A percentile compares a stretch with the other conserved stretches of the same genome.
phyloP scores from a whole-genome alignment of 2,329 filamentous ascomycete genomes.

The Arthrobotrys sinensis region DNA sequence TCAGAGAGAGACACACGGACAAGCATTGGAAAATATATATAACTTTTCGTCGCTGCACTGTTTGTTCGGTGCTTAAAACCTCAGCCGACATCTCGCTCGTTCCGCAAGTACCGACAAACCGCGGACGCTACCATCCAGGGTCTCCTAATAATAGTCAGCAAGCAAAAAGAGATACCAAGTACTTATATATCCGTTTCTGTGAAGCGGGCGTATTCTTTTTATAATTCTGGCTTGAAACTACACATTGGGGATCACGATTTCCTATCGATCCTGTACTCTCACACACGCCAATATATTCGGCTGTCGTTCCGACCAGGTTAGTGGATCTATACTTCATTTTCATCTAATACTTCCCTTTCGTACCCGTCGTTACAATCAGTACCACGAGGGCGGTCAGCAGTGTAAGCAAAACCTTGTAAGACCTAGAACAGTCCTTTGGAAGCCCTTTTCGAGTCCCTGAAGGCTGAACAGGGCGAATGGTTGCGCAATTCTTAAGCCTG shows the following conservation, averaged over 20 bases:
- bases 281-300: constrained; percentile 24
- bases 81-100: constrained; percentile 55
- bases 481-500: constrained; percentile 55
- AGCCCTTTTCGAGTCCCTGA: constrained; percentile 52
- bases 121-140: constrained; percentile 36
- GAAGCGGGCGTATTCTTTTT: constrained; percentile 53
- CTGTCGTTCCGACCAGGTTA: constrained; percentile 60
- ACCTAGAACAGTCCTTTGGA: constrained; percentile 35
- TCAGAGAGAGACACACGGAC: constrained; percentile 1
- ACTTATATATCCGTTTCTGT: constrained; percentile 54
- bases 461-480: constrained; percentile 37
- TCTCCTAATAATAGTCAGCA: constrained; percentile 57
- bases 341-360: constrained; percentile 4
- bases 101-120: constrained; percentile 59
- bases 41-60: constrained; percentile 47
- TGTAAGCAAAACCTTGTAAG: constrained; percentile 43
- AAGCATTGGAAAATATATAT: constrained; percentile 42
- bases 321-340: constrained; percentile 33
- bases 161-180: constrained; percentile 25
- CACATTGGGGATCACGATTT: constrained; percentile 35
- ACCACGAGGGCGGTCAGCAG: constrained; percentile 52
- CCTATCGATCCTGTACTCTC: constrained; percentile 36
- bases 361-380: constrained; percentile 18
- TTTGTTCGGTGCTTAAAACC: constrained; percentile 41
- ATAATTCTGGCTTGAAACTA: constrained; percentile 42